A percentile compares a stretch with the other conserved stretches of the same genome.
phyloP scores from a whole-genome alignment of 2,329 filamentous ascomycete species.

The Phialophora chinensis region DNA sequence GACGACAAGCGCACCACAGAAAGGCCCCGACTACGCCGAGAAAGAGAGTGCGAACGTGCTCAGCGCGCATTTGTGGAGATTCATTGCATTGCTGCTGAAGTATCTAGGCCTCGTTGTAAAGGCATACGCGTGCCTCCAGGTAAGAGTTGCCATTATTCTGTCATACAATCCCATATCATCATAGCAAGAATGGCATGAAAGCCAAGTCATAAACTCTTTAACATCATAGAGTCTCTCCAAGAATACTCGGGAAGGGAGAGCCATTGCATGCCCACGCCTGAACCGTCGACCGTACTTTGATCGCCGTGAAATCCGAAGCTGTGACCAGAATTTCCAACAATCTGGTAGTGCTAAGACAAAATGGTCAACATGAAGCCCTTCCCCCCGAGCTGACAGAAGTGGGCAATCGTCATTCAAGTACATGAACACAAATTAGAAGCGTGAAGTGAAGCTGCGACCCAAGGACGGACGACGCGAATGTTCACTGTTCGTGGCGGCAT shows the following conservation, averaged over 20 bases:
- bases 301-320: neutral
- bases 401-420: slow-evolving; percentile 15
- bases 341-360: slow-evolving; percentile 8
- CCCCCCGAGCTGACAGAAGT: slow-evolving; percentile 3
- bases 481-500: slow-evolving; percentile 10
- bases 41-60: neutral
- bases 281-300: neutral
- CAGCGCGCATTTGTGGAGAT: neutral
- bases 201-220: slow-evolving; percentile 36
- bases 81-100: slow-evolving; percentile 35
- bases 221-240: slow-evolving; percentile 28
- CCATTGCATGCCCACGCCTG: neutral
- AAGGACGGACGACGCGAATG: slow-evolving; percentile 31
- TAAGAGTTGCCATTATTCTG: slow-evolving; percentile 27
- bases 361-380: slow-evolving; percentile 10
- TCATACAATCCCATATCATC: slow-evolving; percentile 37
- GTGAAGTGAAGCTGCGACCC: slow-evolving; percentile 35
- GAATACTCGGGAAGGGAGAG: slow-evolving; percentile 1
- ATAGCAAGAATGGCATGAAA: slow-evolving; percentile 25
- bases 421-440: slow-evolving; percentile 31
- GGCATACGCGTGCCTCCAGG: slow-evolving; percentile 12
- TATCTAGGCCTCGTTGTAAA: slow-evolving; percentile 26
- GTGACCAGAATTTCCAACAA: slow-evolving; percentile 12
- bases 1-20: neutral
- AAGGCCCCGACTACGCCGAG: neutral